Base-by-base conservation (phyloP, 225 moss, liverwort and hornwort species). In the Bryum argenteum region DNA sequence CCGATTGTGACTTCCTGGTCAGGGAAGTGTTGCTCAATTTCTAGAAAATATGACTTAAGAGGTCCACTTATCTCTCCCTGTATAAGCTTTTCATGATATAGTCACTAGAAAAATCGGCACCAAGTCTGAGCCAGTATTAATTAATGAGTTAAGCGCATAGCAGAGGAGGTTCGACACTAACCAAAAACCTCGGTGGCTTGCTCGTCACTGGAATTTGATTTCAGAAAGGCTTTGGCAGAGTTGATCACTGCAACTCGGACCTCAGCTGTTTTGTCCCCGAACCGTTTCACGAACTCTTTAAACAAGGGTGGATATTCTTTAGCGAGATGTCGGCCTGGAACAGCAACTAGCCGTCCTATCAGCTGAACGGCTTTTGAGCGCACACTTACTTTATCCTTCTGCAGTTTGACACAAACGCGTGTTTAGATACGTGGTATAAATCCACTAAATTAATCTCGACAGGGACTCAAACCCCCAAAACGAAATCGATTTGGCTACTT, bases 351-450 rank as follows among this genome's bases (percentile, higher is more conserved):
- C 71, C 86, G 91, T 66, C 92, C 91, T 60, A 98, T 70, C 17
- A 98, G 78, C 41, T 83, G 87, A 47, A 98, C 89, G 42, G 94
- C 98, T 77, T 90, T 98, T 69, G 92, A 70, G 21, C 94, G 91
- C 70, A 94, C 90, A 84, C 86, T 89, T 65, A 83, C 21, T 62
- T 87, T 87, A 74, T 98, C 94, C 19, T 92, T 98, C 98, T 98
- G 98, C 80, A 83, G 71, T 37, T 63, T 47, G 61, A 21, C 63
- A 73, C 45, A 28, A 45, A 21, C 65, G 72, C 5, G 64, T 58
- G 8, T 73, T 59, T 44, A 76, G 50, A 39, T 33, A 20, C 65
- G 51, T 50, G 11, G 28, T 2, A 68, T 18, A 20, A 23, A 69
- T 58, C 40, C 58, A 24, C 22, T 39, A 20, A 17, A 11, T 60